Evolutionary conservation across 345 rosid species (phyloP).

Genomic region (Rubroshorea leprosula): DNA sequence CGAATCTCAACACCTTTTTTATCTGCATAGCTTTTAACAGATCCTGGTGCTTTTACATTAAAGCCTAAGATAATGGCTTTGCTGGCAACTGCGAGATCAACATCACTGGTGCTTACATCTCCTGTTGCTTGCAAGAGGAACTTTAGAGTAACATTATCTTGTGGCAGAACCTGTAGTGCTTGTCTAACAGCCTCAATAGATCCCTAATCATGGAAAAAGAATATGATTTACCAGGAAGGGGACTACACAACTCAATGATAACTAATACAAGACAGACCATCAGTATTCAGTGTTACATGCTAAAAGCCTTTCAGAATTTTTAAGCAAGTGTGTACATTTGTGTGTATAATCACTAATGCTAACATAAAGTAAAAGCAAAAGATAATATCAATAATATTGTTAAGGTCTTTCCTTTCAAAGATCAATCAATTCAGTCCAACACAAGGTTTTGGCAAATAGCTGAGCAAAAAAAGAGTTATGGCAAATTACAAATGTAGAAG

Average conservation of each 20-base stretch:
- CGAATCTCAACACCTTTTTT: constrained; percentile 92
- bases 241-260: neutral
- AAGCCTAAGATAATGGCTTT: constrained; percentile 86
- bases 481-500: too few species aligned
- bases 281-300: neutral
- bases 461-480: too few species aligned
- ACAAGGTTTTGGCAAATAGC: too few species aligned
- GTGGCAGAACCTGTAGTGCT: constrained; percentile 91
- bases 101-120: constrained; percentile 80
- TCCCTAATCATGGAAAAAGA: constrained; percentile 52
- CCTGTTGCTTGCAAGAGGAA: constrained; percentile 90
- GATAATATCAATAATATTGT: neutral
- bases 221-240: constrained; percentile 7
- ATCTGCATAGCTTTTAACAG: constrained; percentile 79
- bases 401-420: too few species aligned
- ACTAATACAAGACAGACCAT: neutral
- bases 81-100: constrained; percentile 90
- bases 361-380: neutral
- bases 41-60: constrained; percentile 71
- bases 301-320: neutral
- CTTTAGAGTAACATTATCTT: constrained; percentile 80
- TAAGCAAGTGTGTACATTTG: neutral
- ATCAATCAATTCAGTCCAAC: neutral
- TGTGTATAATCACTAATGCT: neutral
- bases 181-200: constrained; percentile 94